These are phyloP conservation scores for Sporothrix brunneoviolacea DNA, from an alignment of 2,329 filamentous ascomycete genomes.

Conservation along the genomic window DNA sequence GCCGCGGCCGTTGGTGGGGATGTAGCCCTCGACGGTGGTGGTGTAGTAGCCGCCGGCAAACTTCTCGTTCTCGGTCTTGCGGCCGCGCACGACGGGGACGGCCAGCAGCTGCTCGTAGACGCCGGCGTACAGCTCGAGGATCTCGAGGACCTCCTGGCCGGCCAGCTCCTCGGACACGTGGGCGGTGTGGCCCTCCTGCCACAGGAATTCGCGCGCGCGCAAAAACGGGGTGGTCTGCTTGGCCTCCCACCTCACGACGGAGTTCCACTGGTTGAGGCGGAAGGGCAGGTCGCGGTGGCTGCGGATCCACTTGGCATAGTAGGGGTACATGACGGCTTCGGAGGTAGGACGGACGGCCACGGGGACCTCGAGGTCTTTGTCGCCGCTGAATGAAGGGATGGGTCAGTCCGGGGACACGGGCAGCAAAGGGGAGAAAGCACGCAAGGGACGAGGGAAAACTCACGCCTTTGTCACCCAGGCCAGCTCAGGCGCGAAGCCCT, in stretches of 20 bases:
- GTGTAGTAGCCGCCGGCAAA: conserved; percentile 96
- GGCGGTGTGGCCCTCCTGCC: conserved; percentile 93
- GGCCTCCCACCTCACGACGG: conserved; percentile 81
- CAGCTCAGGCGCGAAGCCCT: conserved; percentile 93
- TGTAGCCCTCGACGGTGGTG: conserved; percentile 94
- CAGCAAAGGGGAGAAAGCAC: conserved; percentile 14
- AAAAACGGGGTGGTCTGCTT: conserved; percentile 88
- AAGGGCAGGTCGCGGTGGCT: conserved; percentile 91
- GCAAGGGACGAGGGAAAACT: too few relatives aligned
- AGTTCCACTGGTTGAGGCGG: conserved; percentile 97
- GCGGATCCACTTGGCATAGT: conserved; percentile 95
- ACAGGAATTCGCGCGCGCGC: conserved; percentile 88
- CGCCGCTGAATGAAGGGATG: conserved; percentile 65
- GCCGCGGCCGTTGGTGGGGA: conserved; percentile 88
- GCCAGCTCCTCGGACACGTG: conserved; percentile 80
- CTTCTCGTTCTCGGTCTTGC: conserved; percentile 97
- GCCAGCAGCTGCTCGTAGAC: conserved; percentile 92
- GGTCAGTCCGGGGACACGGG: conserved; percentile 10
- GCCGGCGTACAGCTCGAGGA: conserved; percentile 84
- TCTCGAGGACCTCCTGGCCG: conserved; percentile 80
- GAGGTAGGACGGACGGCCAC: conserved; percentile 63
- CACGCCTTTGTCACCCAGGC: conserved; percentile 83
- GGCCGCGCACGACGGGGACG: conserved; percentile 86
- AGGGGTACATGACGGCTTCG: conserved; percentile 85
- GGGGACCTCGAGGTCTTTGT: conserved; percentile 81